These are phyloP conservation scores for Aspergillus fumigatiaffinis DNA, from an alignment of 2,329 filamentous ascomycete species.

Conservation along the genomic window DNA sequence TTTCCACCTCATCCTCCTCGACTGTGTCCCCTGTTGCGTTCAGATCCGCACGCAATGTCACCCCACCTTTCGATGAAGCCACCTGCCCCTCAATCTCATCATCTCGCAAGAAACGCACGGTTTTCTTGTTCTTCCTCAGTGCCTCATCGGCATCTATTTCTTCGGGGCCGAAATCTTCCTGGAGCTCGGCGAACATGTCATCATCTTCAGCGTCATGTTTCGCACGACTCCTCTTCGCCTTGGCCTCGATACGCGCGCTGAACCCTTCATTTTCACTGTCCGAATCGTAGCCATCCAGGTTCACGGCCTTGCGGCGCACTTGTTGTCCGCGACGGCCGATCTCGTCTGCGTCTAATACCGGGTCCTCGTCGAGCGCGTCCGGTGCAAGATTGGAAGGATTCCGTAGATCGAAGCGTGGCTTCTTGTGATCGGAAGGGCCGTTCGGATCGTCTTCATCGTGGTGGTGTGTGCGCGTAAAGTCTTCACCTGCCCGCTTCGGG, in stretches of 20 bases:
- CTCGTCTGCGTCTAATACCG: conserved; percentile 83
- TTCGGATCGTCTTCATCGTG: conserved; percentile 46
- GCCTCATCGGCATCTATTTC: conserved; percentile 50
- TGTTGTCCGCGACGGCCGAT: conserved; percentile 70
- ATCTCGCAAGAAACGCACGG: conserved; percentile 56
- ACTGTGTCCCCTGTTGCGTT: conserved; percentile 51
- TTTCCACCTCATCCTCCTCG: conserved; percentile 60
- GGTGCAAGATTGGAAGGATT: conserved; percentile 90
- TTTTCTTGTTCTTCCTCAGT: conserved; percentile 58
- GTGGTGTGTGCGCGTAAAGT: conserved; percentile 72
- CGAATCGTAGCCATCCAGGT: conserved; percentile 93
- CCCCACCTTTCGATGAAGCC: conserved; percentile 66
- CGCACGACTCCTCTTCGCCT: conserved; percentile 38
- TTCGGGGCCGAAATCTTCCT: conserved; percentile 56
- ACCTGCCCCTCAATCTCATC: conserved; percentile 78
- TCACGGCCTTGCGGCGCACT: conserved; percentile 89
- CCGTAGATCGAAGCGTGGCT: conserved; percentile 87
- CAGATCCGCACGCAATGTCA: conserved; percentile 57
- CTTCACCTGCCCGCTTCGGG: conserved; percentile 78
- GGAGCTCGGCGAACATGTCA: conserved; percentile 79
- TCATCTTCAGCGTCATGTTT: conserved; percentile 41
- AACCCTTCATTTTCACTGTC: conserved; percentile 91
- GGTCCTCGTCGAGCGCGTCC: conserved; percentile 70
- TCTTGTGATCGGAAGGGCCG: conserved; percentile 58
- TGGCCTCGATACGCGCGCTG: conserved; percentile 65